phyloP scores from a whole-genome alignment of 208 protist species.

The Balamuthia mandrillaris region DNA sequence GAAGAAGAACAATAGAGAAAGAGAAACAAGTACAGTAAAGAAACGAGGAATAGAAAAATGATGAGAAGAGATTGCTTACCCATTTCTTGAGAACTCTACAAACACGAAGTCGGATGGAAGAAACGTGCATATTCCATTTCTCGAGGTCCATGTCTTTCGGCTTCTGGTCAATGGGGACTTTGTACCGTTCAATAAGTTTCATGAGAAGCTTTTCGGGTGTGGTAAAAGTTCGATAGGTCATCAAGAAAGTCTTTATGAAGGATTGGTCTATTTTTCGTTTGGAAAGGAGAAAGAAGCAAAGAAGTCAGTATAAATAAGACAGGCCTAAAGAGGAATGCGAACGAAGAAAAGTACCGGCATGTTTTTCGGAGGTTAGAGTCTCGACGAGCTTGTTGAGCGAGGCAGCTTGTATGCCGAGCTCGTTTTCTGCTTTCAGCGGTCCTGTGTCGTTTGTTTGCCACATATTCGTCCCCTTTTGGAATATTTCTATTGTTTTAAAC shows the following conservation, averaged over 20 bases:
- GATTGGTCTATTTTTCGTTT: neutral
- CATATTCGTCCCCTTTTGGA: slow-evolving; percentile 22
- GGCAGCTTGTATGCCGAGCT: neutral
- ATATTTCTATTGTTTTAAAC: neutral
- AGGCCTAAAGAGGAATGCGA: neutral
- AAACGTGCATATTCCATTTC: neutral
- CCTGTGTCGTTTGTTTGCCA: slow-evolving; percentile 15
- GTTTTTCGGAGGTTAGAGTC: neutral
- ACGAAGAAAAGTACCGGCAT: neutral
- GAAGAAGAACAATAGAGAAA: neutral
- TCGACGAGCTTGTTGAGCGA: slow-evolving; percentile 31
- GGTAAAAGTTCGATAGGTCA: slow-evolving; percentile 41
- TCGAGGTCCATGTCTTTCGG: neutral
- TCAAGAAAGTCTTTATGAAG: slow-evolving; percentile 44
- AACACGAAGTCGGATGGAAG: neutral
- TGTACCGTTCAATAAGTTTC: slow-evolving; percentile 36
- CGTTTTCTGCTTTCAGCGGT: neutral
- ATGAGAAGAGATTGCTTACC: neutral
- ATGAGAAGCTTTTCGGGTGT: slow-evolving; percentile 38
- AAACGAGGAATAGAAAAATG: neutral
- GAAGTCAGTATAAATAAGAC: neutral
- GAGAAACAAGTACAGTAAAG: neutral
- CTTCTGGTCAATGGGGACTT: neutral
- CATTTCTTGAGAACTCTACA: too few species aligned
- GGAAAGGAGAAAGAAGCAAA: neutral